A percentile compares a stretch with the other conserved stretches of the same genome.
phyloP scores from a whole-genome alignment of 2,329 filamentous ascomycete species.

The Talaromyces verruculosus region DNA sequence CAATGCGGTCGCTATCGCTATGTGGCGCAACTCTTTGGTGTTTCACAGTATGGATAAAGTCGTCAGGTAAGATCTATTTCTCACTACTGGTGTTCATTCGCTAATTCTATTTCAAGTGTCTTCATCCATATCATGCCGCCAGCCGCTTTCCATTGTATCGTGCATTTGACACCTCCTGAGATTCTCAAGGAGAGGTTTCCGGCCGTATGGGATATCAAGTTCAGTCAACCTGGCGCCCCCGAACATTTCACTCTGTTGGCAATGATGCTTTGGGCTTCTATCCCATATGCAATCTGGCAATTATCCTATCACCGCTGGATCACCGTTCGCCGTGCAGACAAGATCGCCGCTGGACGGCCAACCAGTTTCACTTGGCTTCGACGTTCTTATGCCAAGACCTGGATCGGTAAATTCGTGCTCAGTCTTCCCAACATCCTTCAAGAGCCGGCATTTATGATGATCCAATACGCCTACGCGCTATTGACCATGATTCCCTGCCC shows the following conservation, averaged over 20 bases:
- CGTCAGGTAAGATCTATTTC: conserved; percentile 60
- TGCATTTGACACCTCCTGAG: conserved; percentile 72
- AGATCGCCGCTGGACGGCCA: conserved; percentile 91
- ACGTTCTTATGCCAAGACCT: conserved; percentile 82
- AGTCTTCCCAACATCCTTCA: conserved; percentile 73
- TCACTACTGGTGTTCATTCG: not conserved
- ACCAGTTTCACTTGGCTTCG: conserved; percentile 98
- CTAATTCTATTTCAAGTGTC: conserved; percentile 52
- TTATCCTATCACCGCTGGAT: conserved; percentile 91
- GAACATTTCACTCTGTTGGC: conserved; percentile 75
- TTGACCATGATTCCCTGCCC: conserved; percentile 93
- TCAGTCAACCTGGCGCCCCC: conserved; percentile 65
- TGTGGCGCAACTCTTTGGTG: conserved; percentile 98
- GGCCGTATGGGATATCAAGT: conserved; percentile 79
- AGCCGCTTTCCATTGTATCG: conserved; percentile 85
- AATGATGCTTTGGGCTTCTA: conserved; percentile 92
- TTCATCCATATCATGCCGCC: conserved; percentile 99
- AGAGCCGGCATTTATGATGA: conserved; percentile 90
- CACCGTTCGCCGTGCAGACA: conserved; percentile 87
- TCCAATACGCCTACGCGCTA: conserved; percentile 88
- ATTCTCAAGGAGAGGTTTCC: conserved; percentile 72
- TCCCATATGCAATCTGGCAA: conserved; percentile 93
- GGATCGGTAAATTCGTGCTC: conserved; percentile 83
- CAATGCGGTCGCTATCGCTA: conserved; percentile 94
- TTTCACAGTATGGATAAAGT: conserved; percentile 99